Evolutionary conservation across 2,329 filamentous ascomycete genomes (phyloP), one percentile per base, ranked within the genome.

Genomic region (Fusarium staphyleae): DNA sequence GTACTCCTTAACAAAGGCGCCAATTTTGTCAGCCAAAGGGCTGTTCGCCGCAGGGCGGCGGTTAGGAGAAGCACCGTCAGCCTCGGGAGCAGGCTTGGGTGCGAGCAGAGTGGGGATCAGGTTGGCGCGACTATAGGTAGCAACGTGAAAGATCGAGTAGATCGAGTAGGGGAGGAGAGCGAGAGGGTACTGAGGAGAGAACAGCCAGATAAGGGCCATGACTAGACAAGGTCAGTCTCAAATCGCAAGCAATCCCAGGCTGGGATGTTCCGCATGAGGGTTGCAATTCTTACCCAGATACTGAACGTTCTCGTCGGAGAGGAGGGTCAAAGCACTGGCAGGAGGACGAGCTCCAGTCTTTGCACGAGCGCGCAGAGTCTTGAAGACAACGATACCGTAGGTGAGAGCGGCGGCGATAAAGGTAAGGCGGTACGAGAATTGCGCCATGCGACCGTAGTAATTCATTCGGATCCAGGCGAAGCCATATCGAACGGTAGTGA

Each of bases 321-420:
- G 80, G 63, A 96, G 79, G 57, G 87, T 83, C 53, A 93, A 48
- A 41, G 82, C 74, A 52, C 89, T 85, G 44, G 73, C 72, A 32
- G 76, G 85, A 67, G 86, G 75, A 72, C 79, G 86, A 57, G 80
- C 86, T 61, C 88, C 87, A 42, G 87, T 81, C 82, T 91, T 89
- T 67, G 89, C 83, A 65, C 91, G 89, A 66, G 93, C 91, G 64
- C 93, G 87, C 80, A 93, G 91, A 52, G 91, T 93, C 85, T 99
- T 99, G 83, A 96, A 98, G 58, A 99, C 93, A 42, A 99, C 95
- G 65, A 99, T 98, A 63, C 95, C 93, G 75, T 99, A 99, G 10
- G 95, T 98, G 42, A 87, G 85, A 40, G 92, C 91, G 5, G 95
- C 95, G 3, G 93, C 88, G 66, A 97, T 65, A 74, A 99, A 99